A percentile compares a stretch with the other conserved stretches of the same genome.
phyloP scores from a whole-genome alignment of 805 yeast genomes.

The Sugiyamaella valdiviana region DNA sequence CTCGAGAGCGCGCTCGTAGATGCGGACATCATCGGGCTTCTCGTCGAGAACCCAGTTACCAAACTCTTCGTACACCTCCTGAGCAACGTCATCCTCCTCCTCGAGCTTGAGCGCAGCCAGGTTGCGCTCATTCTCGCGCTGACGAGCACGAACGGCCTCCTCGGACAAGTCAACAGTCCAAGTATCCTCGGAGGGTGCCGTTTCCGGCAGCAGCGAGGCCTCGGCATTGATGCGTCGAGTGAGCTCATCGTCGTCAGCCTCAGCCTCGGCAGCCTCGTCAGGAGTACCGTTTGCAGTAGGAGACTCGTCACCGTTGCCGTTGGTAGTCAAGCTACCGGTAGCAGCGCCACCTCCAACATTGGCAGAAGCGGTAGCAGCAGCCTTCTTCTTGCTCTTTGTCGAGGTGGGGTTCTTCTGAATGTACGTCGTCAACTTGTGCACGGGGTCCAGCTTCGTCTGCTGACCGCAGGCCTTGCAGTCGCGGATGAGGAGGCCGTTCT shows the following conservation, averaged over 20 bases:
- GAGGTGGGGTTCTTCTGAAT: constrained; percentile 82
- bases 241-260: constrained; percentile 58
- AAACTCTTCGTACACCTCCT: constrained; percentile 56
- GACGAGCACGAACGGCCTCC: constrained; percentile 92
- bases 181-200: constrained; percentile 51
- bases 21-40: constrained; percentile 74
- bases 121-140: constrained; percentile 61
- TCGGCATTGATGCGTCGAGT: constrained; percentile 78
- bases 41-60: constrained; percentile 83
- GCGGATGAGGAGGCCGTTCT: constrained; percentile 67
- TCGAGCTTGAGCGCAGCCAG: constrained; percentile 41
- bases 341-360: constrained; percentile 83
- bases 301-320: constrained; percentile 42
- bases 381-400: constrained; percentile 42
- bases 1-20: constrained; percentile 82
- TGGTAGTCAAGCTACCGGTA: constrained; percentile 28
- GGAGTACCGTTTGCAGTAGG: constrained; percentile 24
- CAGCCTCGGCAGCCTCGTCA: constrained; percentile 28
- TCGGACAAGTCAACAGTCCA: constrained; percentile 98
- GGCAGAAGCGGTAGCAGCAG: constrained; percentile 84
- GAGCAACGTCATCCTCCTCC: constrained; percentile 38
- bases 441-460: constrained; percentile 72
- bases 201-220: constrained; percentile 62
- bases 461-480: constrained; percentile 99
- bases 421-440: constrained; percentile 80